Percentiles rank a stretch among this genome's conserved stretches.
These are phyloP conservation scores for Annulohypoxylon stygium DNA, from an alignment of 495 filamentous ascomycete species.

Conservation along the genomic window DNA sequence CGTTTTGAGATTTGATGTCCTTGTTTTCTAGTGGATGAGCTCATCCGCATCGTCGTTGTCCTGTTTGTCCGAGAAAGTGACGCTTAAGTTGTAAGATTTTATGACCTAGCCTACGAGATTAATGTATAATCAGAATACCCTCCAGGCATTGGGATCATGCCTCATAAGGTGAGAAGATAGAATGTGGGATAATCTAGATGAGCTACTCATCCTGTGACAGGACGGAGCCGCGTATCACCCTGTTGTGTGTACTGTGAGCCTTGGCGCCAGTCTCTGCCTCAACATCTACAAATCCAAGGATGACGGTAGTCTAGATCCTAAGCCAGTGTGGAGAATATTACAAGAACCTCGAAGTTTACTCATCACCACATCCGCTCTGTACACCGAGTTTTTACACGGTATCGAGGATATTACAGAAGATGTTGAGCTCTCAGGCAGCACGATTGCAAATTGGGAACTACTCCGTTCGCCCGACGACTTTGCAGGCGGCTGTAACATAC, in stretches of 20 bases:
- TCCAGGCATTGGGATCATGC: constrained; percentile 92
- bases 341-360: constrained; percentile 89
- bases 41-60: not conserved
- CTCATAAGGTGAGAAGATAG: constrained; percentile 73
- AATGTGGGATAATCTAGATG: constrained; percentile 14
- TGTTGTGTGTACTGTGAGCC: constrained; percentile 89
- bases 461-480: constrained; percentile 73
- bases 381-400: constrained; percentile 81
- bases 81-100: constrained; percentile 3
- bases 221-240: constrained; percentile 89
- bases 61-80: constrained; percentile 17
- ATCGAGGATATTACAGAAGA: constrained; percentile 74
- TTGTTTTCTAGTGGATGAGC: not conserved
- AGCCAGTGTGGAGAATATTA: constrained; percentile 75
- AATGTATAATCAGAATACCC: constrained; percentile 72
- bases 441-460: constrained; percentile 86
- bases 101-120: constrained; percentile 20
- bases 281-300: constrained; percentile 78
- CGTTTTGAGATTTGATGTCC: not conserved
- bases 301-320: constrained; percentile 59
- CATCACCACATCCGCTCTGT: constrained; percentile 76
- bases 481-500: constrained; percentile 67
- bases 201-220: constrained; percentile 43
- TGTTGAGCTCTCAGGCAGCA: constrained; percentile 68
- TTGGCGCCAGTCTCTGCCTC: constrained; percentile 81